Base-by-base conservation (phyloP, 2,329 filamentous ascomycete species). In the Phyllosticta citribraziliensis region DNA sequence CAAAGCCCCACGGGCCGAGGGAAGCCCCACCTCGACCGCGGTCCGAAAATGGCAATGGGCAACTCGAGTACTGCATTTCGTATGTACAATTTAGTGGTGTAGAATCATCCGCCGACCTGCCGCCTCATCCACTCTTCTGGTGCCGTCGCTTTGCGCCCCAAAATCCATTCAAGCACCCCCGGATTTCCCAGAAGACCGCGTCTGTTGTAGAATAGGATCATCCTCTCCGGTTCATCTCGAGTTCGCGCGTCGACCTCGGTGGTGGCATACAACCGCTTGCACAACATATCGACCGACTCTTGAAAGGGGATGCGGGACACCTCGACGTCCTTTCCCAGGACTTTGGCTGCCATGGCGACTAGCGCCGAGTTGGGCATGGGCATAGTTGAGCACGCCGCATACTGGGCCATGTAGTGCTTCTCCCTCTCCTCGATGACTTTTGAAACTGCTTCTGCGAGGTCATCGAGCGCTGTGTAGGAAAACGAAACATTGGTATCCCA, bases 351-450 rank as follows among this genome's bases (percentile, higher is more conserved):
- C 19, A 68, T 65, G 1, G 3, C 14, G 50, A 69, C 55, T 6
- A 64, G 64, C 2, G 70, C 64, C 4, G 47, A 55, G 58, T 70
- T 70, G 1, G 61, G 20, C 17, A 66, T 51, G 14, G 63, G 57
- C 8, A 51, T 22, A 1, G 67, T 65, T 1, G 67, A 70, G 1
- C 68, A 64, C 5, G 71, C 60, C 56, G 67, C 66, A 63, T 73
- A 71, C 27, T 65, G 58, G 3, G 70, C 70, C 55, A 65, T 68
- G 17, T 64, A 67, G 61, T 72, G 69, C 35, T 63, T 66, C 54
- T 72, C 67, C 2, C 67, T 56, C 50, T 70, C 61, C 3, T 58
- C 56, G 22, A 72, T 30, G 10, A 72, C 65, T 5, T 55, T 65
- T 14, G 65, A 62, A 9, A 64, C 64, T 5, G 65, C 70, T 19